phyloP scores from a whole-genome alignment of 208 protist genomes.

The Trypanosomatidae sp. region DNA sequence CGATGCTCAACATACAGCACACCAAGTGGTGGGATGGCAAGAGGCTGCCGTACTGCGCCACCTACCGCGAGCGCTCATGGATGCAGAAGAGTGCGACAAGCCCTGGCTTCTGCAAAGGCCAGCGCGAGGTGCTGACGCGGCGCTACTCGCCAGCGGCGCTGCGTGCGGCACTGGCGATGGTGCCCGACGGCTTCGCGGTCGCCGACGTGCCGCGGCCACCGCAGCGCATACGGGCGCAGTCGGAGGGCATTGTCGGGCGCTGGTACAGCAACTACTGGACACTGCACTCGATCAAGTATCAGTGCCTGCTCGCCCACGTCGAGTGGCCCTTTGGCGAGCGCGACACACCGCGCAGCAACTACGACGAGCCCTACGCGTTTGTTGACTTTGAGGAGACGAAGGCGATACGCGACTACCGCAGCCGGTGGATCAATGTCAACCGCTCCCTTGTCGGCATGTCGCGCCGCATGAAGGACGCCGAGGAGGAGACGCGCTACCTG shows the following conservation, averaged over 20 bases:
- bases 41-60: constrained; percentile 29
- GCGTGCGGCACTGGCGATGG: constrained; percentile 47
- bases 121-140: constrained; percentile 47
- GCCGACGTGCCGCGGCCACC: constrained; percentile 75
- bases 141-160: constrained; percentile 69
- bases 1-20: constrained; percentile 82
- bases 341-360: constrained; percentile 66
- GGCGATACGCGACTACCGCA: constrained; percentile 76
- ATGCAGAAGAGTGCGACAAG: constrained; percentile 40
- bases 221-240: constrained; percentile 73
- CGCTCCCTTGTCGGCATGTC: constrained; percentile 84
- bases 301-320: constrained; percentile 66
- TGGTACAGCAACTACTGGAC: constrained; percentile 91
- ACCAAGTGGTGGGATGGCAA: constrained; percentile 64
- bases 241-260: constrained; percentile 76
- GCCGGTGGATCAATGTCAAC: constrained; percentile 87
- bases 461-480: constrained; percentile 69
- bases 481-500: constrained; percentile 84
- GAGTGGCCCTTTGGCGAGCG: constrained; percentile 72
- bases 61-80: constrained; percentile 77
- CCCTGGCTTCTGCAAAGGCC: constrained; percentile 32
- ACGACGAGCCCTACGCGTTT: constrained; percentile 83
- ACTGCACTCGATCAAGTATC: constrained; percentile 78
- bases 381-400: constrained; percentile 88
- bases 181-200: constrained; percentile 66